phyloP scores from a whole-genome alignment of 345 rosid genomes.

The Citropsis articulata region DNA sequence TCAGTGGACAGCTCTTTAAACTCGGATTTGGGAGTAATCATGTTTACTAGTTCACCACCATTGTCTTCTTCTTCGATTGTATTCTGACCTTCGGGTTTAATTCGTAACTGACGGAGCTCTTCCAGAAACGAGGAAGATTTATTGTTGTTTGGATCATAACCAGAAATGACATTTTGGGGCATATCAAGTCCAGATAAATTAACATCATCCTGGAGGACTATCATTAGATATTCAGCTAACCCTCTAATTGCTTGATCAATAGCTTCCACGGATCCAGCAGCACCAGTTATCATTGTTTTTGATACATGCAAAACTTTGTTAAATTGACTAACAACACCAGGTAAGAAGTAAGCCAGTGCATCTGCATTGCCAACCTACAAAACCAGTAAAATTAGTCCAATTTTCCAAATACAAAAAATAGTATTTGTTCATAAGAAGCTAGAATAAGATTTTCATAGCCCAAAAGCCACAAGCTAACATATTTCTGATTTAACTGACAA shows the following conservation, averaged over 20 bases:
- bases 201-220: constrained; percentile 73
- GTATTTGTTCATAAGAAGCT: not conserved
- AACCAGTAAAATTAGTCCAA: constrained; percentile 11
- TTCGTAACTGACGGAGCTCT: constrained; percentile 62
- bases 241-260: constrained; percentile 80
- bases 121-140: constrained; percentile 54
- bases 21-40: constrained; percentile 22
- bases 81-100: constrained; percentile 37
- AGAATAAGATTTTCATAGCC: not conserved
- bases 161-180: constrained; percentile 24
- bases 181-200: constrained; percentile 42
- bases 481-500: not conserved
- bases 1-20: constrained; percentile 24
- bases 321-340: constrained; percentile 91
- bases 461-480: not conserved
- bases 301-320: constrained; percentile 73
- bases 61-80: constrained; percentile 30
- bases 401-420: not conserved
- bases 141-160: constrained; percentile 28
- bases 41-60: constrained; percentile 27
- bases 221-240: constrained; percentile 87
- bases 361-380: constrained; percentile 84
- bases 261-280: constrained; percentile 86
- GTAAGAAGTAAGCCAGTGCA: constrained; percentile 90
- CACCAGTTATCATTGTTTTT: constrained; percentile 81